Evolutionary conservation across 2,329 filamentous ascomycete genomes (phyloP).

Genomic region (Fusarium setosum): DNA sequence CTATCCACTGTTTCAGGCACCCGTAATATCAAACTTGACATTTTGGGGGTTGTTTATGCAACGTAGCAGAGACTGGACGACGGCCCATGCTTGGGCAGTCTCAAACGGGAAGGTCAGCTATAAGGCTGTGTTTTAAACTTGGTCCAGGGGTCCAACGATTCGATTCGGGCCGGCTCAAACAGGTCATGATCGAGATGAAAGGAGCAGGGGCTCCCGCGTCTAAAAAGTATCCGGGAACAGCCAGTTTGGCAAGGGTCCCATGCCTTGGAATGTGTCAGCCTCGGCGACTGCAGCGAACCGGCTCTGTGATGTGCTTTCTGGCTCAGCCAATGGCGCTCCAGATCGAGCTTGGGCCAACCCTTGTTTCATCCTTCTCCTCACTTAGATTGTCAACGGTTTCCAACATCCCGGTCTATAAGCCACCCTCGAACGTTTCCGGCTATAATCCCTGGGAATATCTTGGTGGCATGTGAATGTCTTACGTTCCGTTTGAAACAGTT

Average conservation of each 20-base stretch:
- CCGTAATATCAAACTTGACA: not conserved
- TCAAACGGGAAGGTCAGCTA: not conserved
- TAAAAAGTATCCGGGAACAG: not conserved
- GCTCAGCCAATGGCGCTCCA: not conserved
- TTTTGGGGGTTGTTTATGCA: not conserved
- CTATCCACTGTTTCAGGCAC: not conserved
- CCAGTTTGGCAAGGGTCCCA: not conserved
- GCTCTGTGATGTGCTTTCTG: not conserved
- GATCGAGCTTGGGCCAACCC: slow-evolving; percentile 12
- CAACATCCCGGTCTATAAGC: slow-evolving; percentile 13
- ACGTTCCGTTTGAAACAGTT: slow-evolving; percentile 1
- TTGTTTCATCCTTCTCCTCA: slow-evolving; percentile 33
- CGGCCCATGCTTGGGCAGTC: not conserved
- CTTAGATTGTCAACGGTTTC: slow-evolving; percentile 31
- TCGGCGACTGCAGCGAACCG: slow-evolving; percentile 8
- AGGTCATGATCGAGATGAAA: slow-evolving; percentile 28
- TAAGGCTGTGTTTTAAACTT: not conserved
- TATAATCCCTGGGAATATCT: slow-evolving; percentile 1
- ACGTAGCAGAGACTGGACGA: not conserved
- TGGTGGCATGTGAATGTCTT: not conserved
- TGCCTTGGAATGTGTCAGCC: slow-evolving; percentile 25
- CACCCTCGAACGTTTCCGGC: slow-evolving; percentile 15
- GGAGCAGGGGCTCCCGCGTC: slow-evolving; percentile 24
- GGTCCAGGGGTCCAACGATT: not conserved
- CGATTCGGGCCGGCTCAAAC: slow-evolving; percentile 23